A percentile compares a stretch with the other conserved stretches of the same genome.
Evolutionary conservation across 345 rosid genomes (phyloP).

Genomic region (Psidium friedrichsthalianum): DNA sequence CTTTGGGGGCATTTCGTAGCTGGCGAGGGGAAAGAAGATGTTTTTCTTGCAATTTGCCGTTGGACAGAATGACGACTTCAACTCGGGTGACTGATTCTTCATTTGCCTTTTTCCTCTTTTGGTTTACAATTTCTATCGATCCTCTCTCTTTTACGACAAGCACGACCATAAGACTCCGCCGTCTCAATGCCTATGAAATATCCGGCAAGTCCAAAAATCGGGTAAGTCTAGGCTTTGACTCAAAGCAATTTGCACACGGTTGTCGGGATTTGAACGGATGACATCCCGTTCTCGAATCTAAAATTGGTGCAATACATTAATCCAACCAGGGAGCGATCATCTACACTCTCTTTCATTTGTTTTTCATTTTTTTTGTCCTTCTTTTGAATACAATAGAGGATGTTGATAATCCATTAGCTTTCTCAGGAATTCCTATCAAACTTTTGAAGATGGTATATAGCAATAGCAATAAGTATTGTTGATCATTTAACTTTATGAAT

Average conservation of each 20-base stretch:
- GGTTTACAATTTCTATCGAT: background rate
- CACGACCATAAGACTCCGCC: background rate
- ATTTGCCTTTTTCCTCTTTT: background rate
- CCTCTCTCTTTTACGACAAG: background rate
- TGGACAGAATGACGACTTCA: background rate
- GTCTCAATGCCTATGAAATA: background rate
- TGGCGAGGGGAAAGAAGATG: background rate
- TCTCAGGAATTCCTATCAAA: background rate
- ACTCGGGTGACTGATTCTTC: background rate
- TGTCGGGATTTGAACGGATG: background rate
- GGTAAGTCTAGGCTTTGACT: background rate
- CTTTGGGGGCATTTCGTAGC: background rate
- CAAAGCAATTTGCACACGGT: background rate
- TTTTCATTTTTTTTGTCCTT: background rate
- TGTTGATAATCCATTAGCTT: background rate
- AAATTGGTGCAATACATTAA: background rate
- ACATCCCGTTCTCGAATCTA: background rate
- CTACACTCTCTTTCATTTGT: background rate
- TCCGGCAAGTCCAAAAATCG: background rate
- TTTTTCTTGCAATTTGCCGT: background rate
- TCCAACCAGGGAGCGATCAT: accelerated
- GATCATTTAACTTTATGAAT: background rate
- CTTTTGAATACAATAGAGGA: background rate
- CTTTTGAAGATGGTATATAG: background rate
- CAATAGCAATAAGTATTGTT: background rate